A percentile compares a stretch with the other conserved stretches of the same genome.
phyloP scores from a whole-genome alignment of 1,139 yeast species.

The Blastobotrys elegans region DNA sequence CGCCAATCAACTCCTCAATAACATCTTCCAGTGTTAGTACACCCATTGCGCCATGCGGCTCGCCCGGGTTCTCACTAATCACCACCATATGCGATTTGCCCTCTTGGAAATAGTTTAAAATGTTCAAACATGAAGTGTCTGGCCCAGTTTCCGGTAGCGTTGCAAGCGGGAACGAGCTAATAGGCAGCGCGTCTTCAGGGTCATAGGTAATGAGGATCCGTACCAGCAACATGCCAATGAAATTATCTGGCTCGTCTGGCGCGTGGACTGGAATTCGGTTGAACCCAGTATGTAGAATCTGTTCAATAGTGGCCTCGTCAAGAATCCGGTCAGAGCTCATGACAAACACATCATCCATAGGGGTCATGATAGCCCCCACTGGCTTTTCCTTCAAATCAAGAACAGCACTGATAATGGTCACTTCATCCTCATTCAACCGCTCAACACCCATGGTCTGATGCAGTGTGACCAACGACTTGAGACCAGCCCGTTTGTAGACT shows the following conservation, averaged over 20 bases:
- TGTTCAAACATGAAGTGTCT: conserved; percentile 88
- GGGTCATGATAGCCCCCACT: conserved; percentile 88
- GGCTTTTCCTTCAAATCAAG: conserved; percentile 89
- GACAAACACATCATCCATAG: conserved; percentile 84
- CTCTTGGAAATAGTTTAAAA: conserved; percentile 92
- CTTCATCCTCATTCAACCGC: conserved; percentile 88
- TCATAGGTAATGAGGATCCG: conserved; percentile 91
- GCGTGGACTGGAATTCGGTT: conserved; percentile 93
- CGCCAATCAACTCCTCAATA: conserved; percentile 95
- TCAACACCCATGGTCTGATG: conserved; percentile 96
- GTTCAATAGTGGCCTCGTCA: conserved; percentile 81
- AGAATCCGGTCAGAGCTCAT: conserved; percentile 79
- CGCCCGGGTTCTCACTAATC: conserved; percentile 84
- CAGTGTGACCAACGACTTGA: conserved; percentile 86
- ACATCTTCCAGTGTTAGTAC: conserved; percentile 94
- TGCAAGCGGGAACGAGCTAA: conserved; percentile 90
- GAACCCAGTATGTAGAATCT: conserved; percentile 89
- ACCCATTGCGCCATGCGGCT: conserved; percentile 80
- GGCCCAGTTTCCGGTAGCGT: conserved; percentile 92
- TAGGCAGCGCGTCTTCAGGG: conserved; percentile 93
- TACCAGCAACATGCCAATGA: conserved; percentile 91
- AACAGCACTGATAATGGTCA: conserved; percentile 91
- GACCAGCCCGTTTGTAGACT: conserved; percentile 84
- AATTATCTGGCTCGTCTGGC: conserved; percentile 85
- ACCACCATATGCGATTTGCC: conserved; percentile 98